phyloP scores from a whole-genome alignment of 2,329 filamentous ascomycete species.

The Pyrenochaeta sp. region DNA sequence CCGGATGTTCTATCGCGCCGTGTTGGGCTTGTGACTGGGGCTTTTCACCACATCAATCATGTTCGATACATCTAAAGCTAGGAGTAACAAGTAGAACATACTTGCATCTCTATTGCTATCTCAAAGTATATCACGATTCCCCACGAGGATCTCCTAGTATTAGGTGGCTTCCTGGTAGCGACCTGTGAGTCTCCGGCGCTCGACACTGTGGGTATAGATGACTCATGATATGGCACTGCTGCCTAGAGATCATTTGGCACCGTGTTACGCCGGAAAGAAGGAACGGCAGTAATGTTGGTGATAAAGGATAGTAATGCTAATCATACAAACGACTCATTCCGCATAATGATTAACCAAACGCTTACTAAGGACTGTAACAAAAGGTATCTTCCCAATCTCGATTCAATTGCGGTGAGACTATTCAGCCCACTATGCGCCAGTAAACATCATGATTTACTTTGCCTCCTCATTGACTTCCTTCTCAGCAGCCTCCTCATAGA shows the following conservation, averaged over 20 bases:
- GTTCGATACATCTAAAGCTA: no score
- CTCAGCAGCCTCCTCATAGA: conserved; percentile 47
- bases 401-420: background rate
- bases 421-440: background rate
- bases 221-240: background rate
- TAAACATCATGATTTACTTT: conserved; percentile 2
- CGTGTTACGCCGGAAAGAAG: background rate
- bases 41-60: no score
- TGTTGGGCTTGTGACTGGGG: no score
- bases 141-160: background rate
- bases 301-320: background rate
- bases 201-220: background rate
- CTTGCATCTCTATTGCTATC: no score
- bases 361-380: conserved; percentile 2
- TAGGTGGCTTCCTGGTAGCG: background rate
- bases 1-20: no score
- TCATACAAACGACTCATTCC: conserved; percentile 16
- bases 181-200: background rate
- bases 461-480: conserved; percentile 42
- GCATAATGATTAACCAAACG: conserved; percentile 7
- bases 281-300: background rate
- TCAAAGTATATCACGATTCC: no score
- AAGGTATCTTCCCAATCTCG: conserved; percentile 5
- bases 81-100: no score
- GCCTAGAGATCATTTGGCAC: background rate